A percentile compares a stretch with the other conserved stretches of the same genome.
phyloP scores from a whole-genome alignment of 768 basidiomycete species.

The Paxillus involutus region DNA sequence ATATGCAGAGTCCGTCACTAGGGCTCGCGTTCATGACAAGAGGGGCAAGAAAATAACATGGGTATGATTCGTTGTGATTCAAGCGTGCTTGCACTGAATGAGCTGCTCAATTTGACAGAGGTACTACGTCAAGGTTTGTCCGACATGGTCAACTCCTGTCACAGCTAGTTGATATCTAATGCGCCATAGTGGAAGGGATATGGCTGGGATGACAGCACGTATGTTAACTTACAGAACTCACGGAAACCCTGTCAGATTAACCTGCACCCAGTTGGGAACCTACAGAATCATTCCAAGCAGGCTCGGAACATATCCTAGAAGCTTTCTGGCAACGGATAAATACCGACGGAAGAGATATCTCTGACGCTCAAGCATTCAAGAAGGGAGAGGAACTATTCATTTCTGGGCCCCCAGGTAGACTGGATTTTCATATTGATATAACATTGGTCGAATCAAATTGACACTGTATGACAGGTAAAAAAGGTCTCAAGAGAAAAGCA shows the following conservation, averaged over 20 bases:
- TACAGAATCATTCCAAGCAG: slow-evolving; percentile 51
- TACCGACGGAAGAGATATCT: slow-evolving; percentile 43
- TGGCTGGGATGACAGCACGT: slow-evolving; percentile 55
- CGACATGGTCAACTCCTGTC: neutral
- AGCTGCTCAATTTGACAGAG: slow-evolving; percentile 35
- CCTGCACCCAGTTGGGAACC: slow-evolving; percentile 62
- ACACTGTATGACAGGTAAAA: slow-evolving; percentile 16
- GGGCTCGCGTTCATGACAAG: slow-evolving; percentile 49
- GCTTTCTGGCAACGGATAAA: slow-evolving; percentile 38
- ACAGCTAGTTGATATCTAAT: slow-evolving; percentile 3
- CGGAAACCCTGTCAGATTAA: slow-evolving; percentile 3
- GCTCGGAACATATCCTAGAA: slow-evolving; percentile 51
- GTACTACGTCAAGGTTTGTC: slow-evolving; percentile 58
- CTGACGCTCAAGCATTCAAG: slow-evolving; percentile 49
- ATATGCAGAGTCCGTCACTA: slow-evolving; percentile 48
- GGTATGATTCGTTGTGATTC: slow-evolving; percentile 37
- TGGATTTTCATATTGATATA: neutral
- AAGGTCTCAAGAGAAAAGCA: slow-evolving; percentile 16
- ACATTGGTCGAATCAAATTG: neutral
- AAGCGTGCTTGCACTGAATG: slow-evolving; percentile 13
- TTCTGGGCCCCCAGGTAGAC: slow-evolving; percentile 59
- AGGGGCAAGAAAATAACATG: slow-evolving; percentile 48
- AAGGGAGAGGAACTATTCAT: slow-evolving; percentile 54
- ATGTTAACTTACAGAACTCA: slow-evolving; percentile 26
- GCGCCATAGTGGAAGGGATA: slow-evolving; percentile 61